Base-by-base conservation (phyloP, 176 grass and related monocot species). In the Otatea glauca region DNA sequence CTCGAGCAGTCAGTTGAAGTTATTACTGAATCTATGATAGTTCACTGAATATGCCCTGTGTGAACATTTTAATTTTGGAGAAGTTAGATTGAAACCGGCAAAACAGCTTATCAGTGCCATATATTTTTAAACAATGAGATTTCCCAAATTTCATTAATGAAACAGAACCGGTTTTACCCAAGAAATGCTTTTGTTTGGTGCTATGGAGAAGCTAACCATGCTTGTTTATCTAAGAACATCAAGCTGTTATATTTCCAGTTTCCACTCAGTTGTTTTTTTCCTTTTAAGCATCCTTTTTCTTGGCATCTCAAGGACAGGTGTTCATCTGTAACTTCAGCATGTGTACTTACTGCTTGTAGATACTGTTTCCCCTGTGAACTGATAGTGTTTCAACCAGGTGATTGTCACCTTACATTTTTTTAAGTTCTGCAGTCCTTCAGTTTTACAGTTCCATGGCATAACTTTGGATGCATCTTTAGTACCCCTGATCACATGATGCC, bases 351-450 rank as follows among this genome's bases (percentile, higher is more conserved):
- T 68, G 54, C 29, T 61, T 45, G 38, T 62, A 16, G 44, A 49
- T 50, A 74, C 66, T 83, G 84, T 87, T 90, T 64, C 12, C 8
- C 68, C 32, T 80, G 80, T 84, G 89, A 75, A 20, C 80, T 69
- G 89, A 83, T 83, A 27, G 38, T 16, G 47, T 8, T 79, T 90
- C 62, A 41, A 23, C 67, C 74, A 34, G 39, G 27, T 69, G 21
- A 35, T 78, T 76, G 71, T 81, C 25, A 78, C 42, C 65, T 59
- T 83, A 60, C 69, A 55, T 53, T 80, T 84, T 72, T 74, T 29
- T 5, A 71, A 76, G 56, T 16, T 16, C 10, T 54, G 27, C 42
- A 63, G 48, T 71, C 42, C 44, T 75, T 42, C 17, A 32, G 43
- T 81, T 38, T 72, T 23, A 24, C 62, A 48, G 39, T 76, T 74